phyloP scores from a whole-genome alignment of 192 early-diverging fungal species.

The Podila epigama region DNA sequence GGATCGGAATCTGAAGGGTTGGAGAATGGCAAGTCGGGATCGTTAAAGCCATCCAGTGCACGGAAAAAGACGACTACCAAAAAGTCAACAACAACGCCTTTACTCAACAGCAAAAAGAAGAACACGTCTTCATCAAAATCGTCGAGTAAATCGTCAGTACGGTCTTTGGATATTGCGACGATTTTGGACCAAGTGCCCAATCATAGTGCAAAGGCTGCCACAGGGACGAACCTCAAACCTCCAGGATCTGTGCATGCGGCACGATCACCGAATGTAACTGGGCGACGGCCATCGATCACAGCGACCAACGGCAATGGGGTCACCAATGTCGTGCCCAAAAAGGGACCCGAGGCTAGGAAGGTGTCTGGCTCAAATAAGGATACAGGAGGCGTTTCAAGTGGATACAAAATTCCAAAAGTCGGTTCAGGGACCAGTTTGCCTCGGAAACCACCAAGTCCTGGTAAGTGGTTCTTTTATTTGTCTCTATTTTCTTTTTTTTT shows the following conservation, averaged over 20 bases:
- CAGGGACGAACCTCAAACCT: slow-evolving; percentile 15
- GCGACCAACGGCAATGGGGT: neutral
- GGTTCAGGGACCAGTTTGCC: slow-evolving; percentile 17
- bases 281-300: slow-evolving; percentile 28
- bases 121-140: slow-evolving; percentile 3
- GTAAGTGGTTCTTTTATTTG: slow-evolving; percentile 6
- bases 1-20: slow-evolving; percentile 45
- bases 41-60: slow-evolving; percentile 13
- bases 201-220: slow-evolving; percentile 7
- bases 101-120: slow-evolving; percentile 14
- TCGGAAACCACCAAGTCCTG: slow-evolving; percentile 35
- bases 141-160: neutral
- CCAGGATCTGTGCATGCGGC: neutral
- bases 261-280: slow-evolving; percentile 25
- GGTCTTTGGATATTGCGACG: slow-evolving; percentile 2
- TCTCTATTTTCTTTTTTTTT: neutral
- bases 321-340: slow-evolving; percentile 1
- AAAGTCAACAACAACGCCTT: slow-evolving; percentile 6
- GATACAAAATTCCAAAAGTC: slow-evolving; percentile 46
- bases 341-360: slow-evolving; percentile 30
- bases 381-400: slow-evolving; percentile 23
- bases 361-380: slow-evolving; percentile 7
- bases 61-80: slow-evolving; percentile 31
- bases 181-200: slow-evolving; percentile 35
- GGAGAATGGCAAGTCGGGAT: slow-evolving; percentile 23